Evolutionary conservation across 495 filamentous ascomycete genomes (phyloP).

Genomic region (Penicillium subrubescens): DNA sequence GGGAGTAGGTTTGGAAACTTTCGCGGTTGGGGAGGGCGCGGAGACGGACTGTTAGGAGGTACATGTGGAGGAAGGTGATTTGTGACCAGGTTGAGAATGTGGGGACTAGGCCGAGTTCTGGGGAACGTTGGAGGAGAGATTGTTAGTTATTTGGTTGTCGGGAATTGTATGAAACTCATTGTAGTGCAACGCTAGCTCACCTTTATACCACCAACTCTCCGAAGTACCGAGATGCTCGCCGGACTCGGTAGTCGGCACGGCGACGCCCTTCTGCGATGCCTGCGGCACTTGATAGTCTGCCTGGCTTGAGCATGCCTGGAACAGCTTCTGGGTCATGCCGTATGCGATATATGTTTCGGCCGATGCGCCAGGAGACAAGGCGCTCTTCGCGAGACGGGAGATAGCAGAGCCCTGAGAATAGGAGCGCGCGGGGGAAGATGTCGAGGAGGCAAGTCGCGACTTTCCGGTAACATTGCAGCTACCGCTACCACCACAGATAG

Average conservation of each 20-base stretch:
- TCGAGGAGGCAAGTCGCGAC: not conserved
- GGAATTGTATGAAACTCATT: not conserved
- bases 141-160: not conserved
- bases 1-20: constrained; percentile 62
- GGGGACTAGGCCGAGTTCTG: constrained; percentile 65
- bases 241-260: constrained; percentile 64
- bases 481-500: not conserved
- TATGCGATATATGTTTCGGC: constrained; percentile 76
- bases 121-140: not conserved
- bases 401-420: constrained; percentile 20
- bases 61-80: constrained; percentile 94
- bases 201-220: constrained; percentile 79
- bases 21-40: constrained; percentile 68
- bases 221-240: constrained; percentile 80
- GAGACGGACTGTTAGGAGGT: constrained; percentile 84
- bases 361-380: constrained; percentile 39
- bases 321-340: constrained; percentile 74
- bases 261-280: constrained; percentile 51
- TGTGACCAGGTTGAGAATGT: constrained; percentile 97
- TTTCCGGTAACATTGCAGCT: constrained; percentile 1
- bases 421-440: constrained; percentile 1
- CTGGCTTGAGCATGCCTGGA: constrained; percentile 73
- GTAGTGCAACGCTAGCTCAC: constrained; percentile 38
- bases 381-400: constrained; percentile 38
- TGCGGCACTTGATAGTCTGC: constrained; percentile 73